A percentile compares a stretch with the other conserved stretches of the same genome.
Evolutionary conservation across 1,284 basidiomycete species (phyloP).

Genomic region (Irpex rosettiformis): DNA sequence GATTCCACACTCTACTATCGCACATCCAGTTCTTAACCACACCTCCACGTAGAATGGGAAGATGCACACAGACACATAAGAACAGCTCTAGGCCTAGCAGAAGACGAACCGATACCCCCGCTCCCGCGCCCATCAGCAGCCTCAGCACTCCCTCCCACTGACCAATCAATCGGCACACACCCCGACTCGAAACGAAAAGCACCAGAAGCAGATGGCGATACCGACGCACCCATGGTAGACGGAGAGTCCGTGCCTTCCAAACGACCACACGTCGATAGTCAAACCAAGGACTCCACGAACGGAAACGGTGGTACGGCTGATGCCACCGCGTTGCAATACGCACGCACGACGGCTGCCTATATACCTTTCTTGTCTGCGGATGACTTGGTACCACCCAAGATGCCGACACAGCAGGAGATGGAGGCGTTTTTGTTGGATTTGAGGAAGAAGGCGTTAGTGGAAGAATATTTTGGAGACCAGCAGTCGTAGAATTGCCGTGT

Average conservation of each 20-base stretch:
- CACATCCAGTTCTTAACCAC: background rate
- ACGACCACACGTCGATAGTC: slow-evolving; percentile 34
- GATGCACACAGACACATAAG: slow-evolving; percentile 58
- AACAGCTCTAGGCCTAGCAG: slow-evolving; percentile 52
- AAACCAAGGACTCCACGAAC: slow-evolving; percentile 15
- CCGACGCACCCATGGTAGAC: slow-evolving; percentile 32
- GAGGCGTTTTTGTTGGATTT: slow-evolving; percentile 74
- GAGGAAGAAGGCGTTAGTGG: slow-evolving; percentile 80
- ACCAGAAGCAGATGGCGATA: slow-evolving; percentile 51
- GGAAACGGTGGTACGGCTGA: slow-evolving; percentile 18
- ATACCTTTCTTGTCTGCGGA: slow-evolving; percentile 75
- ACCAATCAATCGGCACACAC: slow-evolving; percentile 16
- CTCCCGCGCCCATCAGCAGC: slow-evolving; percentile 42
- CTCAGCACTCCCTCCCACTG: slow-evolving; percentile 23
- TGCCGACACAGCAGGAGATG: slow-evolving; percentile 78
- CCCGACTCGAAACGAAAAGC: slow-evolving; percentile 37
- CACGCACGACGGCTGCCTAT: slow-evolving; percentile 61
- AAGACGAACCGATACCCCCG: slow-evolving; percentile 47
- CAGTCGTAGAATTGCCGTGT: background rate
- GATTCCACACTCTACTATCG: background rate
- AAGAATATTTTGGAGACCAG: slow-evolving; percentile 66
- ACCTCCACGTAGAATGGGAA: slow-evolving; percentile 59
- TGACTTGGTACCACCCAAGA: slow-evolving; percentile 69
- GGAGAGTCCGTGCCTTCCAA: slow-evolving; percentile 35
- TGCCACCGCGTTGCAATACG: slow-evolving; percentile 44